Percentiles rank a stretch among this genome's conserved stretches.
Evolutionary conservation across 225 moss, liverwort and hornwort genomes (phyloP).

Genomic region (Antitrichia curtipendula): DNA sequence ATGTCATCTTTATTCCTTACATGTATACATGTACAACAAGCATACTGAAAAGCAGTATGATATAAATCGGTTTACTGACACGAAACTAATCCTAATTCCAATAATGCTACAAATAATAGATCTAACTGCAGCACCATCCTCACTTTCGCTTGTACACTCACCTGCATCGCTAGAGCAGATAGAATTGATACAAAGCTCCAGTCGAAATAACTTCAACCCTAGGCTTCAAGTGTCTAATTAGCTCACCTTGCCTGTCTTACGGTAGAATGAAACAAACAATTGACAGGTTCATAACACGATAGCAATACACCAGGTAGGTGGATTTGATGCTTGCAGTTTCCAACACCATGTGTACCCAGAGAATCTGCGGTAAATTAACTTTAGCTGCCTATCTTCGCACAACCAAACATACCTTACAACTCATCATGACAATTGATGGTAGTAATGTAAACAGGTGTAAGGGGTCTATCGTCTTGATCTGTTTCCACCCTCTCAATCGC

Average conservation of each 20-base stretch:
- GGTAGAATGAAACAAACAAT: not conserved
- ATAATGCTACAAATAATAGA: not conserved
- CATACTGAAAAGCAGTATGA: slow-evolving; percentile 30
- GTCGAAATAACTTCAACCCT: not conserved
- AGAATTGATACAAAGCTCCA: not conserved
- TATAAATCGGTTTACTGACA: not conserved
- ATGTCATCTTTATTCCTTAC: not conserved
- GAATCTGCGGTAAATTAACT: not conserved
- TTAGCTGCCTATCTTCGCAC: not conserved
- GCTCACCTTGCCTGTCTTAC: not conserved
- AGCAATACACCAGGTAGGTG: not conserved
- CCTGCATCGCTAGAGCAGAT: slow-evolving; percentile 7
- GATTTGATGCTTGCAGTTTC: not conserved
- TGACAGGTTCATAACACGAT: not conserved
- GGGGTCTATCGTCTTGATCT: slow-evolving; percentile 33
- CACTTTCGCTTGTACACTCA: slow-evolving; percentile 9
- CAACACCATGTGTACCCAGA: not conserved
- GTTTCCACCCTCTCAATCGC: slow-evolving; percentile 71
- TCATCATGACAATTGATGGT: slow-evolving; percentile 25
- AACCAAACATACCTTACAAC: slow-evolving; percentile 6
- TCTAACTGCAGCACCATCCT: slow-evolving; percentile 3
- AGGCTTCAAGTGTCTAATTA: not conserved
- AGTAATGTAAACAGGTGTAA: slow-evolving; percentile 39
- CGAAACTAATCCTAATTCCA: slow-evolving; percentile 4
- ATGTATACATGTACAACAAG: slow-evolving; percentile 15